A percentile compares a stretch with the other conserved stretches of the same genome.
phyloP scores from a whole-genome alignment of 2,329 filamentous ascomycete species.

The Fusarium chlamydosporum region DNA sequence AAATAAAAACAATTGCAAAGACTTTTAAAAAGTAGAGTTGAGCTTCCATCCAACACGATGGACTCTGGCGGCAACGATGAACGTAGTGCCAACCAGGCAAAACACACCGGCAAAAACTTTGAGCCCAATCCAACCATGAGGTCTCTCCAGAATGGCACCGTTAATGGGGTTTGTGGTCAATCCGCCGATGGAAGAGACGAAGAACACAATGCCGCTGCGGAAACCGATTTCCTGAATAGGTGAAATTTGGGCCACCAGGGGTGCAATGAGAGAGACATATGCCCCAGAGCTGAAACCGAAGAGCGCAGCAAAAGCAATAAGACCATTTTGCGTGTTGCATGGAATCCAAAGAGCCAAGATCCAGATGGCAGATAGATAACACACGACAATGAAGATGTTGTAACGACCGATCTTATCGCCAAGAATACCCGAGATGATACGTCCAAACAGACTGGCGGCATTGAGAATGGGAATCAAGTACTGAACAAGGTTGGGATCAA shows the following conservation, averaged over 20 bases:
- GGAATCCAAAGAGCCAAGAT: constrained; percentile 62
- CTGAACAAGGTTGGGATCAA: constrained; percentile 50
- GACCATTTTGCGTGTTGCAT: constrained; percentile 47
- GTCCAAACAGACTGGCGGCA: constrained; percentile 57
- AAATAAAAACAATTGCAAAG: background rate
- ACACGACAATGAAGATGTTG: constrained; percentile 63
- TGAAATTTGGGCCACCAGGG: constrained; percentile 59
- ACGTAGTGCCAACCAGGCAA: constrained; percentile 33
- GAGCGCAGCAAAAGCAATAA: constrained; percentile 59
- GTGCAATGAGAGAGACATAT: constrained; percentile 57
- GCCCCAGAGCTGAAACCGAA: constrained; percentile 62
- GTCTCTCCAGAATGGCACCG: constrained; percentile 58
- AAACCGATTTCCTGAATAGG: constrained; percentile 50
- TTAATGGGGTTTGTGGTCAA: constrained; percentile 71
- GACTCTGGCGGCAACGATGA: constrained; percentile 26
- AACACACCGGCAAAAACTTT: constrained; percentile 55
- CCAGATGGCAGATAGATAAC: constrained; percentile 57
- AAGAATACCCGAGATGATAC: constrained; percentile 53
- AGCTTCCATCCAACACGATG: constrained; percentile 40
- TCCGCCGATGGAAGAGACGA: constrained; percentile 68
- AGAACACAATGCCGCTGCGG: constrained; percentile 61
- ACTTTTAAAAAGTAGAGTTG: constrained; percentile 16
- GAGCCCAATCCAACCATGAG: constrained; percentile 53
- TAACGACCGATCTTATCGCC: constrained; percentile 57
- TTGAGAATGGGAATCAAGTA: constrained; percentile 59